These are phyloP conservation scores for Orbilia quercus DNA, from an alignment of 2,329 filamentous ascomycete species.

Conservation along the genomic window DNA sequence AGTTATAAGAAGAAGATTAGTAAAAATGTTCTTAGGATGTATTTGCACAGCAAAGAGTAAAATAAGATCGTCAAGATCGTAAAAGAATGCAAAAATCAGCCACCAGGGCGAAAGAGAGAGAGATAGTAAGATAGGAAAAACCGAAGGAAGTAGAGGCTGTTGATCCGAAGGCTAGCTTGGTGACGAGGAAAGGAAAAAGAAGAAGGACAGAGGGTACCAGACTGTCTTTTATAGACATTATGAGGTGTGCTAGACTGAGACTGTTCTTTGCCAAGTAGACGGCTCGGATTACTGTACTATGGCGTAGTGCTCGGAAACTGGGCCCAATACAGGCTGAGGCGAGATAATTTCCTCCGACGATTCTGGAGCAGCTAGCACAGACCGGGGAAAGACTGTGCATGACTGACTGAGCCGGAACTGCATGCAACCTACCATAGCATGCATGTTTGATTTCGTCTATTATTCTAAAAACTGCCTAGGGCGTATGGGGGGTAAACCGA, in stretches of 20 bases:
- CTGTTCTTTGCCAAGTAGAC: constrained; percentile 1
- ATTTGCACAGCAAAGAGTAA: constrained; percentile 48
- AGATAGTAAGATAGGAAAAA: constrained; percentile 28
- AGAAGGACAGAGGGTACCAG: neutral
- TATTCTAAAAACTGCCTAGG: neutral
- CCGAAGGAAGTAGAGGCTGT: constrained; percentile 47
- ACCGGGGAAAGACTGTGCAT: constrained; percentile 13
- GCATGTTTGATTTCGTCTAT: neutral
- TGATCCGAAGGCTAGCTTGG: constrained; percentile 51
- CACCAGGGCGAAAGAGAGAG: constrained; percentile 52
- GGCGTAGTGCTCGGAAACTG: constrained; percentile 21
- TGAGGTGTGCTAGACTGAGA: neutral
- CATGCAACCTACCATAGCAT: neutral
- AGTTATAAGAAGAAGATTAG: constrained; percentile 21
- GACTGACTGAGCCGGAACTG: neutral
- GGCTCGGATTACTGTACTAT: constrained; percentile 23
- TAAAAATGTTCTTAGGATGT: constrained; percentile 44
- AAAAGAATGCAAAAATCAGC: constrained; percentile 47
- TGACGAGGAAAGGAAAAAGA: constrained; percentile 28
- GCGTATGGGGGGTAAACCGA: neutral
- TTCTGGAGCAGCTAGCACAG: constrained; percentile 43
- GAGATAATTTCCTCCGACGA: constrained; percentile 32
- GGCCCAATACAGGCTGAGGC: constrained; percentile 8
- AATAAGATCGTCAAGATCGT: constrained; percentile 55
- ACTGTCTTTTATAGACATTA: constrained; percentile 9